Conservation (phyloP, 805 yeast genomes). For the Candida corydali region DNA sequence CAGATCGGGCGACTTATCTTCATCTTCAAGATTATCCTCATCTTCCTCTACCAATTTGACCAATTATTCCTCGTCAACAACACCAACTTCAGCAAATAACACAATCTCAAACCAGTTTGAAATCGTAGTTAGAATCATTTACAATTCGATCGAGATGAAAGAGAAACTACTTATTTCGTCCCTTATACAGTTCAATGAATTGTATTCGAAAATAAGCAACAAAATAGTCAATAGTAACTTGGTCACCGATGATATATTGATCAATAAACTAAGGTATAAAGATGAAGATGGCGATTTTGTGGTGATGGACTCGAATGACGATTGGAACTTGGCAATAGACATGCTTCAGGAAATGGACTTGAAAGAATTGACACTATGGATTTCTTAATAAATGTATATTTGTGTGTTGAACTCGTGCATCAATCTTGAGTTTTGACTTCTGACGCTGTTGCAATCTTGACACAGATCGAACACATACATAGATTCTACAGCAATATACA, state of each 20-base stretch:
- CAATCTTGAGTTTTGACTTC: background rate
- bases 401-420: too few relatives aligned
- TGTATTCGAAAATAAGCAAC: constrained; percentile 59
- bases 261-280: constrained; percentile 63
- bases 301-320: constrained; percentile 79
- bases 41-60: constrained; percentile 11
- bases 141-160: constrained; percentile 27
- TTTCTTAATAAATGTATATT: constrained; percentile 20
- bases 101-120: constrained; percentile 8
- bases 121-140: constrained; percentile 26
- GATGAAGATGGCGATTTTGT: constrained; percentile 97
- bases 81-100: constrained; percentile 8
- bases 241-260: constrained; percentile 50
- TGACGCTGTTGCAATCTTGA: too few relatives aligned
- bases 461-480: too few relatives aligned
- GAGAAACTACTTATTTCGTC: constrained; percentile 25
- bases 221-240: constrained; percentile 46
- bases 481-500: too few relatives aligned
- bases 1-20: constrained; percentile 16
- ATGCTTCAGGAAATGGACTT: constrained; percentile 27
- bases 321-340: constrained; percentile 82
- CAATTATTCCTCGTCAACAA: constrained; percentile 12
- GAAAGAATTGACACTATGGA: constrained; percentile 36
- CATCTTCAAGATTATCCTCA: constrained; percentile 16
- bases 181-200: constrained; percentile 39